Evolutionary conservation across 257 asterid genomes (phyloP), one percentile per base, ranked within the genome.

Genomic region (Solanum sitiens): DNA sequence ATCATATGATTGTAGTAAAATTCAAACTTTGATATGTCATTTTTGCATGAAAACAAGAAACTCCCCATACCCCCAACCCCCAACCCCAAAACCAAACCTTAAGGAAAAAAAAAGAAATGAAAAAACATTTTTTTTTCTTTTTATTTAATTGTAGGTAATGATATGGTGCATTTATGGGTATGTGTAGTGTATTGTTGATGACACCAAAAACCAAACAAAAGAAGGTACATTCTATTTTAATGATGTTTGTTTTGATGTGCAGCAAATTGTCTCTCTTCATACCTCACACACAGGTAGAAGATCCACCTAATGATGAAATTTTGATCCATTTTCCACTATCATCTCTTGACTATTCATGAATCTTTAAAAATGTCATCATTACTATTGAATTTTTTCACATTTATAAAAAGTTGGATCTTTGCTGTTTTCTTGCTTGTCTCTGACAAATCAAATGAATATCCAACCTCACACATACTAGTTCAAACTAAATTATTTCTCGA

Each of bases 21-120:
- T 63, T 45, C 87, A 25, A 65, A 39, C 11, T 16, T 84, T 37
- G 27, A 11, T 83, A 5, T 40, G 87, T 40, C 61, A 84, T 39
- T 32, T 27, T 88, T 23, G 77, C 86, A 88, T 86, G 83, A 87
- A 88, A 89, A 93, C 94, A 92, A 92, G 92, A 67, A 25, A 39
- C 11, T 53, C 21, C 83, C 59, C 83, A 21, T 75, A 23, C 59
- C 56, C 20, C 11, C 10, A 0, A 7, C 44, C 44, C 21, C 59
- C 18, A 4, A 0, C 9, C 10, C 27, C 82, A 25, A 61, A 20
- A 3, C 30, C 32, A 11, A 20, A 21, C 13, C 83, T 11, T 73
- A 2, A 71, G 44, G n/a, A 32, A 56, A 56, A 56, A 56, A 0
- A 2, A 56, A 56, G 30, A 61, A 9, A 61, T 20, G 6, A 61